A percentile compares a stretch with the other conserved stretches of the same genome.
Conservation (phyloP, 768 basidiomycete genomes). For the Leucogyrophana mollusca region DNA sequence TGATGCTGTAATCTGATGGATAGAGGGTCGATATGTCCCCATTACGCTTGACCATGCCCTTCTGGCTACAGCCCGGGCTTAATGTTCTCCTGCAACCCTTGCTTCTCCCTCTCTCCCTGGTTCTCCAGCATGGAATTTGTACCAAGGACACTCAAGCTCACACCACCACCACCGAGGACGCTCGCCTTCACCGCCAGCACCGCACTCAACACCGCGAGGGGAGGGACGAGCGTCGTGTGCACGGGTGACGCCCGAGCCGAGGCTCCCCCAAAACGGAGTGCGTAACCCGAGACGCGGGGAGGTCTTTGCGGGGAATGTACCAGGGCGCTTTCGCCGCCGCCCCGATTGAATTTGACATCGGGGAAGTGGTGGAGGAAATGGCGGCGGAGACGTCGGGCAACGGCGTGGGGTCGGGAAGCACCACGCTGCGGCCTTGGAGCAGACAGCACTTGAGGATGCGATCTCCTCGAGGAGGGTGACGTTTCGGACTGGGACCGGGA, state of each 20-base stretch:
- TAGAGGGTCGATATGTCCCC: conserved; percentile 28
- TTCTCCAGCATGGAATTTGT: no score
- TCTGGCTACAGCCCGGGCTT: conserved; percentile 48
- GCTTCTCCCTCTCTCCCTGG: no score
- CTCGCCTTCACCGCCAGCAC: conserved; percentile 26
- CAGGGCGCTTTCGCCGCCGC: conserved; percentile 25
- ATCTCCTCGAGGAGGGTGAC: conserved; percentile 79
- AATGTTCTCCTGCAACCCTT: conserved; percentile 75
- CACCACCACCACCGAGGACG: no score
- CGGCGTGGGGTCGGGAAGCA: conserved; percentile 46
- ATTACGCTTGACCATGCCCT: no score
- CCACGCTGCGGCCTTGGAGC: conserved; percentile 59
- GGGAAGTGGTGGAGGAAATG: conserved; percentile 39
- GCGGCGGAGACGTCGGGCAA: conserved; percentile 29
- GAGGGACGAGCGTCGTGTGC: conserved; percentile 80
- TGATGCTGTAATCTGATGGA: conserved; percentile 28
- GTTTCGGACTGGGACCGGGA: conserved; percentile 83
- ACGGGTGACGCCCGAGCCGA: conserved; percentile 75
- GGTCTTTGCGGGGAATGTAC: conserved; percentile 76
- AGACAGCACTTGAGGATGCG: conserved; percentile 69
- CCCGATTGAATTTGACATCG: conserved; percentile 14
- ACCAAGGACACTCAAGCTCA: no score
- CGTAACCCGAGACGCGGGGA: conserved; percentile 49
- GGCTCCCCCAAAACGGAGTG: conserved; percentile 87
- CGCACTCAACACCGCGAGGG: conserved; percentile 39